A percentile compares a stretch with the other conserved stretches of the same genome.
These are phyloP conservation scores for Coemansia sp. DNA, from an alignment of 192 early-diverging fungal genomes.

Conservation along the genomic window DNA sequence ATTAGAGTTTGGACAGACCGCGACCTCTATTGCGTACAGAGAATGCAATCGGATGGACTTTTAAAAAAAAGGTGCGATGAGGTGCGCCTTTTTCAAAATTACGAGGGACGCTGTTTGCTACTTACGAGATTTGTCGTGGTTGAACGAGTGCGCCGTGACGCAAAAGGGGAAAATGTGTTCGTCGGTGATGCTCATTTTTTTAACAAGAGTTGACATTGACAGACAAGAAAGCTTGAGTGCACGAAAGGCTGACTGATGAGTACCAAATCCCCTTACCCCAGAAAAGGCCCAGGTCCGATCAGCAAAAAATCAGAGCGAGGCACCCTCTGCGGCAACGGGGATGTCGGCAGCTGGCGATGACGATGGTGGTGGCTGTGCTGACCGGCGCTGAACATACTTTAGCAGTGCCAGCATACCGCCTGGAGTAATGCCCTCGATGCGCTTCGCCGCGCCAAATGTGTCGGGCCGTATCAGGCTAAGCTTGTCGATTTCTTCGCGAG, in stretches of 20 bases:
- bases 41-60: neutral
- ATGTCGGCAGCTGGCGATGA: neutral
- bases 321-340: neutral
- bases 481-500: constrained; percentile 51
- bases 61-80: neutral
- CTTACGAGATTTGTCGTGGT: constrained; percentile 83
- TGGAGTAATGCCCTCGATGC: constrained; percentile 79
- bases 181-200: constrained; percentile 45
- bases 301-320: neutral
- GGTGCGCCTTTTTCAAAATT: neutral
- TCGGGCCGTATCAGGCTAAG: constrained; percentile 41
- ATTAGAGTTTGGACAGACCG: constrained; percentile 85
- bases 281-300: neutral
- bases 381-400: constrained; percentile 53
- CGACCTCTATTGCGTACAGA: constrained; percentile 67
- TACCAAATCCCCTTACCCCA: neutral
- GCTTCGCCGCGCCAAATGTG: constrained; percentile 65
- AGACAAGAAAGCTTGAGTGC: neutral
- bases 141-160: constrained; percentile 93
- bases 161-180: constrained; percentile 54
- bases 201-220: neutral
- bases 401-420: constrained; percentile 69
- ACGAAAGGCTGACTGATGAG: neutral
- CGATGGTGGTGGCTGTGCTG: neutral
- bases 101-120: constrained; percentile 7